Base-by-base conservation (phyloP, 495 filamentous ascomycete genomes). In the Podospora fimiseda region DNA sequence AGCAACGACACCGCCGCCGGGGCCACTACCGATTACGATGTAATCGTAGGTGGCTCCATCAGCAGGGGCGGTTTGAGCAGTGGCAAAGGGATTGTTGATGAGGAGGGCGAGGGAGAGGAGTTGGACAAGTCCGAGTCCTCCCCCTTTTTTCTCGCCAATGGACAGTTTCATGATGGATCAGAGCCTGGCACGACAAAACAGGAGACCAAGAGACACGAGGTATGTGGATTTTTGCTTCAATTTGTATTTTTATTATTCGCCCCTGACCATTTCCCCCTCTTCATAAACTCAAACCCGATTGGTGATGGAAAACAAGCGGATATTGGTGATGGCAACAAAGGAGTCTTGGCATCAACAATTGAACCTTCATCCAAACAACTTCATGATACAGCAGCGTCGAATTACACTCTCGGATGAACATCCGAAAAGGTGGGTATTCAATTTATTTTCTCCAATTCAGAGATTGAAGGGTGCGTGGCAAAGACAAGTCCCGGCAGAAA, bases 1-100 rank as follows among this genome's bases (percentile, higher is more conserved):
- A 1, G 80, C 81, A 5, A 85, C 57, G 8, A 78, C 77, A 16
- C 76, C 79, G 20, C 81, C 81, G 13, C 81, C 81, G 9, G 81
- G 74, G 11, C 81, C 81, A 41, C 59, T 63, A 6, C 65, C 67
- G 7, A 68, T 54, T 7, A 70, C 63, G n/a, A 70, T 59, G 58
- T 70, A 70, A 58, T 70, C 67, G 42, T 70, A 70, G 60, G 65
- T 41, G 11, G 46, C 52, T n/a, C 43, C 46, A 36, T 54, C 49
- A 13, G 21, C 7, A 2, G 53, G 50, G 16, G 46, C 41, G 42
- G 40, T 37, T 24, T 50, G 52, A 9, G 57, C 50, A 14, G 40
- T 23, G 1, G 57, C 14, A 14, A 48, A 33, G 3, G 44, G 41
- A 21, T 22, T 18, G 16, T 40, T 39, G 11, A 50, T 19, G 4